Evolutionary conservation across 2,329 filamentous ascomycete species (phyloP), one percentile per base, ranked within the genome.

Genomic region (Fonsecaea pedrosoi): DNA sequence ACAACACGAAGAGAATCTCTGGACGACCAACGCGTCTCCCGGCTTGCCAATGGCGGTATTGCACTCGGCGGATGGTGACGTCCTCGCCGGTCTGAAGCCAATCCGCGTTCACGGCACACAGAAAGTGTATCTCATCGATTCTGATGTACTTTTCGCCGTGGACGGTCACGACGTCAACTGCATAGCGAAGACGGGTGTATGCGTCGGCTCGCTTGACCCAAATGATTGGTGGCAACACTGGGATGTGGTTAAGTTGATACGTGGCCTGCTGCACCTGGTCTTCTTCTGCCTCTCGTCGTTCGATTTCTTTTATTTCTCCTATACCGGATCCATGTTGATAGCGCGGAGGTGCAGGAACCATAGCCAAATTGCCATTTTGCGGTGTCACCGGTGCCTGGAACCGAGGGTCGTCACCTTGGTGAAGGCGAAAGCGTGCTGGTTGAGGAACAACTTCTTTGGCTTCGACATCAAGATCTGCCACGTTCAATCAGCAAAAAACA

Each of bases 111-210:
- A 56, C 50, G 34, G 65, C 65, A 30, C 30, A 50, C 30, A 67
- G 21, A 6, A 63, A 60, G 54, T 55, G 54, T 30, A 38, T 54
- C 5, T 55, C 48, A 38, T 60, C 56, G 1, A 56, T 15, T 48
- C 48, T 48, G 50, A 67, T 38, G 56, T 40, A 63, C 30, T 38
- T 42, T 35, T 67, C 60, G 30, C 60, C 55, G 7, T 67, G 63
- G 60, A 67, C 32, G 4, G 38, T 63, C 54, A 63, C n/a, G 9
- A 67, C 25, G 9, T 62, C 37, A 15, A 53, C 42, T 13, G 18
- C 15, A 35, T 55, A 62, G 21, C 48, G 60, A 25, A 67, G 21
- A 32, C 65, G 65, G 10, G 65, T 67, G 37, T 21, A 18, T 25
- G 32, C 54, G 48, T 63, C 60, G 34, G 54, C 60, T 50, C 15